A percentile compares a stretch with the other conserved stretches of the same genome.
phyloP scores from a whole-genome alignment of 768 basidiomycete species.

The Lentinula aciculospora region DNA sequence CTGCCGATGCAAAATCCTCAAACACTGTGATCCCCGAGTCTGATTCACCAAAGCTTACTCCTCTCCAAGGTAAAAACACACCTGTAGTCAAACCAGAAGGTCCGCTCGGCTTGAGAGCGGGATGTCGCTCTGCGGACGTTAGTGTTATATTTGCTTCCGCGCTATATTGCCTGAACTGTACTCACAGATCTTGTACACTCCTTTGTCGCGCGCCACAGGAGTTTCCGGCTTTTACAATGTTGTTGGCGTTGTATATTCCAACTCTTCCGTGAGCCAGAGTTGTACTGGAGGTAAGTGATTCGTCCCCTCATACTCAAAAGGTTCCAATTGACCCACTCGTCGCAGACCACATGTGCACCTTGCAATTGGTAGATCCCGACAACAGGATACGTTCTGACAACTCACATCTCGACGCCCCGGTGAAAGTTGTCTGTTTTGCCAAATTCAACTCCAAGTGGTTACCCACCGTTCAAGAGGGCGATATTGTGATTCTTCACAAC shows the following conservation, averaged over 20 bases:
- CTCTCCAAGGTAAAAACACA: not conserved
- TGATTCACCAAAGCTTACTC: not conserved
- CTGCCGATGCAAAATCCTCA: not conserved
- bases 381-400: not conserved
- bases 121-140: not conserved
- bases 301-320: not conserved
- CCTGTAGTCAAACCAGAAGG: not conserved
- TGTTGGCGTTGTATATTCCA: not conserved
- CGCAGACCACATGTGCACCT: not conserved
- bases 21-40: not conserved
- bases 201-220: not conserved
- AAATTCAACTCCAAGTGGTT: slow-evolving; percentile 41
- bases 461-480: slow-evolving; percentile 40
- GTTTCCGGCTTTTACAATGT: not conserved
- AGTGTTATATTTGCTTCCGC: not conserved
- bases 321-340: not conserved
- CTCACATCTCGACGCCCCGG: not conserved
- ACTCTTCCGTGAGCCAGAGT: not conserved
- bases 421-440: slow-evolving; percentile 48
- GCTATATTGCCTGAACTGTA: not conserved
- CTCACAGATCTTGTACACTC: not conserved
- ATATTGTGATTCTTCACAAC: slow-evolving; percentile 44
- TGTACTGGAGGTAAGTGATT: not conserved
- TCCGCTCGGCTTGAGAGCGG: not conserved
- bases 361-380: slow-evolving; percentile 3